Percentiles rank a stretch among this genome's conserved stretches.
Conservation (phyloP, 805 yeast genomes). For the Pichia pseudocactophila region DNA sequence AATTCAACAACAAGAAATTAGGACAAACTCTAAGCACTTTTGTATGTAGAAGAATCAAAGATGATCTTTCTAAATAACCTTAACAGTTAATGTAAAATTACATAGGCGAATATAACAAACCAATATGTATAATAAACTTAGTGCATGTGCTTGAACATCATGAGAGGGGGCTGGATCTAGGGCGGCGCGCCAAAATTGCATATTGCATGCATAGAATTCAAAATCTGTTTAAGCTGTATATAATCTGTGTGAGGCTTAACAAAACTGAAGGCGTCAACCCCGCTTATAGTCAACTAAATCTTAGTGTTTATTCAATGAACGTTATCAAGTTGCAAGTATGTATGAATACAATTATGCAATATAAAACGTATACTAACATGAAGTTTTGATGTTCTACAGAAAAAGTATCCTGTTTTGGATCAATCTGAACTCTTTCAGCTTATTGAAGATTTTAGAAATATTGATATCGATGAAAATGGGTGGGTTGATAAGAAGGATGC, state of each 20-base stretch:
- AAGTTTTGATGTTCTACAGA: conserved; percentile 30
- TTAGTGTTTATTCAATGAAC: conserved; percentile 35
- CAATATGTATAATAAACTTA: too few species aligned
- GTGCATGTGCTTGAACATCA: too few species aligned
- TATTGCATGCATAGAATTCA: too few species aligned
- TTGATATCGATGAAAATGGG: conserved; percentile 88
- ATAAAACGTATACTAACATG: neutral
- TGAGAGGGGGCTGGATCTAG: too few species aligned
- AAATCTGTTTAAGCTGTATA: neutral
- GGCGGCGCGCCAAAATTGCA: too few species aligned
- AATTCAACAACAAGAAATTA: neutral
- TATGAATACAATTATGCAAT: conserved; percentile 2
- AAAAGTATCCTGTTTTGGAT: conserved; percentile 74
- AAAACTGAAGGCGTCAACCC: too few species aligned
- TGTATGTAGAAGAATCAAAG: neutral
- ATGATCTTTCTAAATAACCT: neutral
- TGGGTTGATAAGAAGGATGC: conserved; percentile 89
- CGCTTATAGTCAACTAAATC: too few species aligned
- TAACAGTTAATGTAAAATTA: too few species aligned
- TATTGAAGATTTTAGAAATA: conserved; percentile 77
- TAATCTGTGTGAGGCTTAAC: conserved; percentile 1
- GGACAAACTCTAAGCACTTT: neutral
- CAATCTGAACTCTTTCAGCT: conserved; percentile 82
- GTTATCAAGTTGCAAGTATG: conserved; percentile 54
- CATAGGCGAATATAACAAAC: too few species aligned